Percentiles rank a stretch among this genome's conserved stretches.
Conservation (phyloP, 2,329 filamentous ascomycete genomes). For the Venturia nashicola region DNA sequence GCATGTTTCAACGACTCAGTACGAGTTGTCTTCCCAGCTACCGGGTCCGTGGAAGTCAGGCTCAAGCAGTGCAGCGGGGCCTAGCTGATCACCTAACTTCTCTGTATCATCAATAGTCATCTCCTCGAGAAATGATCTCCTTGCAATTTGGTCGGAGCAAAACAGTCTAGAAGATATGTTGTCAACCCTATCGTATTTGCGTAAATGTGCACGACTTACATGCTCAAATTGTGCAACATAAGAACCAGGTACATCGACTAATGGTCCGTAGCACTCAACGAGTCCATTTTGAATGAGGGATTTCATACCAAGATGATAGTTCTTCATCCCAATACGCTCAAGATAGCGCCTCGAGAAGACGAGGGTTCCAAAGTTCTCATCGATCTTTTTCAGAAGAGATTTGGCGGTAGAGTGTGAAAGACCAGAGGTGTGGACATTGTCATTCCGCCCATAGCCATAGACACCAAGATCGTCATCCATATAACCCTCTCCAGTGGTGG, state of each 20-base stretch:
- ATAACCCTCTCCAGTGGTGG: constrained; percentile 81
- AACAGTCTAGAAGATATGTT: constrained; percentile 7
- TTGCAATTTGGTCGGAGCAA: constrained; percentile 11
- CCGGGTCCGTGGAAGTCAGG: background rate
- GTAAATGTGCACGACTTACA: constrained; percentile 42
- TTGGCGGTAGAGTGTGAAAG: constrained; percentile 54
- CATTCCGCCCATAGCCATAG: constrained; percentile 20
- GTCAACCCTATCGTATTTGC: background rate
- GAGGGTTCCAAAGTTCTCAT: constrained; percentile 90
- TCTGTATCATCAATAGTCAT: constrained; percentile 13
- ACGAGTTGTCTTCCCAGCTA: background rate
- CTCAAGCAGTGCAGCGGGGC: background rate
- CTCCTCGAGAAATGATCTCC: constrained; percentile 6
- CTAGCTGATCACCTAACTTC: background rate
- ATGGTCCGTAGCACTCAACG: constrained; percentile 79
- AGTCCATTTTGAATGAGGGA: constrained; percentile 64
- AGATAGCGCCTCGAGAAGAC: constrained; percentile 85
- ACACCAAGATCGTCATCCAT: constrained; percentile 65
- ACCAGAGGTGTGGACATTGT: constrained; percentile 23
- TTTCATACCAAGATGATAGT: constrained; percentile 65
- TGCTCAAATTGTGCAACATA: constrained; percentile 94
- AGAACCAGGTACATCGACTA: constrained; percentile 85
- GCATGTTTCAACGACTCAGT: too few species aligned
- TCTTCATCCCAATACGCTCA: constrained; percentile 81
- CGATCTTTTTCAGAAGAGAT: constrained; percentile 75